Conservation (phyloP, 1,284 basidiomycete genomes). For the Cutaneotrichosporon cutaneum region DNA sequence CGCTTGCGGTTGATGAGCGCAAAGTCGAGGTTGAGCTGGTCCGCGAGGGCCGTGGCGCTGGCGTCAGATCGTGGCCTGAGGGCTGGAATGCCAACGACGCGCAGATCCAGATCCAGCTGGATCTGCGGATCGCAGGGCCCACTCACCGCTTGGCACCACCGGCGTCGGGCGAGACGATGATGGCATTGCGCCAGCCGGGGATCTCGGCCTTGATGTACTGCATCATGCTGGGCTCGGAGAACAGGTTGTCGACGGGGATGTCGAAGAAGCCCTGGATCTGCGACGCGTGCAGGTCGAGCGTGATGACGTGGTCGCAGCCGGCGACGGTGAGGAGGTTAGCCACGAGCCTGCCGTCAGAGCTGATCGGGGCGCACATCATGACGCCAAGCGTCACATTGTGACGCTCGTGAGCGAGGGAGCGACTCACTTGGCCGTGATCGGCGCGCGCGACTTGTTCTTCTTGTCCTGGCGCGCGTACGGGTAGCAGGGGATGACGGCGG, state of each 20-base stretch:
- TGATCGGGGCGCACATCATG: not conserved
- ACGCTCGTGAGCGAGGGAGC: not conserved
- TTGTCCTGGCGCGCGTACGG: slow-evolving; percentile 97
- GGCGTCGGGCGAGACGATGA: slow-evolving; percentile 96
- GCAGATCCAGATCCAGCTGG: not conserved
- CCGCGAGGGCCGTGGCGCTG: slow-evolving; percentile 90
- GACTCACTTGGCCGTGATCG: slow-evolving; percentile 86
- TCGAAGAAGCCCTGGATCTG: slow-evolving; percentile 99
- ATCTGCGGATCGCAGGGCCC: not conserved
- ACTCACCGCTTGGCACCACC: slow-evolving; percentile 94
- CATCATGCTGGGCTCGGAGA: slow-evolving; percentile 82
- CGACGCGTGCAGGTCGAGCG: slow-evolving; percentile 96
- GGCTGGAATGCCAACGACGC: not conserved
- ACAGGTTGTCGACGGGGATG: slow-evolving; percentile 96
- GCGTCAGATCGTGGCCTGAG: slow-evolving; percentile 1
- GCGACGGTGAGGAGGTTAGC: slow-evolving; percentile 97
- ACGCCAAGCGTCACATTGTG: not conserved
- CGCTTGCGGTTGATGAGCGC: slow-evolving; percentile 91
- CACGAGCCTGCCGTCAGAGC: slow-evolving; percentile 57
- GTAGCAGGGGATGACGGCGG: slow-evolving; percentile 96
- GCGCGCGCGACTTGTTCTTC: slow-evolving; percentile 94
- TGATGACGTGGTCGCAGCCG: slow-evolving; percentile 97
- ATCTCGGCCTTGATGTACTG: slow-evolving; percentile 87
- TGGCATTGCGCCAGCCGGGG: slow-evolving; percentile 79
- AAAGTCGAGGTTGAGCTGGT: slow-evolving; percentile 93